Evolutionary conservation across 2,329 filamentous ascomycete genomes (phyloP).

Genomic region (Nemania sp.): DNA sequence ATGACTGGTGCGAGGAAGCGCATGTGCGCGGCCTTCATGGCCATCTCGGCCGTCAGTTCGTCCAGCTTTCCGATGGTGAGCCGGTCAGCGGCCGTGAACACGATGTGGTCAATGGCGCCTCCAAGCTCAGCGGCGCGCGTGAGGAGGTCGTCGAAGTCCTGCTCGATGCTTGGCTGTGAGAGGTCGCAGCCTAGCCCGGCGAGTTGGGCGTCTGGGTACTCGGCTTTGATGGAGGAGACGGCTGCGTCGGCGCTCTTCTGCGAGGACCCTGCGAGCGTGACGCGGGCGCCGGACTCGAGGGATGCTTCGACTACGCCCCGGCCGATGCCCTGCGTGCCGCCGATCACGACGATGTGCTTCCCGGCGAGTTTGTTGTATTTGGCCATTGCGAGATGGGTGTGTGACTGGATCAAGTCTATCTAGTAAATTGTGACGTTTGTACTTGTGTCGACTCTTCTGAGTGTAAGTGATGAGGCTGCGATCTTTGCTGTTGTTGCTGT

Average conservation of each 20-base stretch:
- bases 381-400: constrained; percentile 39
- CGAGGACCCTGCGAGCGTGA: constrained; percentile 45
- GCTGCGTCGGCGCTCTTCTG: constrained; percentile 40
- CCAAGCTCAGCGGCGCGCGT: constrained; percentile 16
- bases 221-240: constrained; percentile 39
- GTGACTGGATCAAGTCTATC: background rate
- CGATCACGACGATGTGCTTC: constrained; percentile 50
- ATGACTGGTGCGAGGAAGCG: constrained; percentile 52
- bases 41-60: constrained; percentile 46
- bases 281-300: constrained; percentile 44
- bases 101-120: constrained; percentile 47
- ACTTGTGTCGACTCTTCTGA: background rate
- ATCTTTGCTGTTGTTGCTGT: background rate
- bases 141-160: constrained; percentile 45
- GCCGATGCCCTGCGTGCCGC: constrained; percentile 48
- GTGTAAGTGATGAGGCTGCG: background rate
- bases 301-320: constrained; percentile 47
- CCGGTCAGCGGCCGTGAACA: constrained; percentile 50
- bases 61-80: constrained; percentile 40
- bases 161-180: constrained; percentile 41
- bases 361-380: constrained; percentile 51
- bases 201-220: constrained; percentile 37
- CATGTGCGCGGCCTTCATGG: constrained; percentile 48
- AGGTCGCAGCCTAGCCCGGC: constrained; percentile 44
- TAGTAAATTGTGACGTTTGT: background rate